Evolutionary conservation across 2,329 filamentous ascomycete genomes (phyloP).

Genomic region (Aquanectria penicillioides): DNA sequence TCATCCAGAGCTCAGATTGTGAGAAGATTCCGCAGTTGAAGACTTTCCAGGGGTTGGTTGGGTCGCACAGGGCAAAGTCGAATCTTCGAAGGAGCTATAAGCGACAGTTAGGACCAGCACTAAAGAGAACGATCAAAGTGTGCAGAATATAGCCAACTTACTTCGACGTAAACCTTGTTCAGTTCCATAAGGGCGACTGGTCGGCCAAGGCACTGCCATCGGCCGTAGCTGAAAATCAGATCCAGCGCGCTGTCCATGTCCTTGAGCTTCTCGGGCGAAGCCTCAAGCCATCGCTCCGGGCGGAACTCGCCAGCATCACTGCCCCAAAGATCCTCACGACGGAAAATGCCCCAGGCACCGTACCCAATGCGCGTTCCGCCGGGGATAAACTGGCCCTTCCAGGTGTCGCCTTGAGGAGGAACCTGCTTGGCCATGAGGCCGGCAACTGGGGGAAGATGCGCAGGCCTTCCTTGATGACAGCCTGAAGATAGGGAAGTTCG

Average conservation of each 20-base stretch:
- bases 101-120: background rate
- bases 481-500: constrained; percentile 55
- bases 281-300: constrained; percentile 52
- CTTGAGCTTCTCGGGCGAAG: constrained; percentile 40
- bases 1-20: constrained; percentile 45
- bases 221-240: constrained; percentile 51
- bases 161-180: constrained; percentile 54
- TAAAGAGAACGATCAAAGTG: no score
- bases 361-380: constrained; percentile 46
- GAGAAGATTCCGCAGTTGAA: constrained; percentile 44
- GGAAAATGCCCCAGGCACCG: constrained; percentile 49
- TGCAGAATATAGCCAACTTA: constrained; percentile 39
- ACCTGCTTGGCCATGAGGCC: constrained; percentile 51
- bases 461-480: constrained; percentile 60
- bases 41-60: constrained; percentile 45
- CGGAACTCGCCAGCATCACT: constrained; percentile 47
- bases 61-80: constrained; percentile 44
- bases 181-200: constrained; percentile 52
- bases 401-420: constrained; percentile 43
- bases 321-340: constrained; percentile 48
- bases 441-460: constrained; percentile 49
- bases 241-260: constrained; percentile 51
- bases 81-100: constrained; percentile 44
- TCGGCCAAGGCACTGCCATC: constrained; percentile 52
- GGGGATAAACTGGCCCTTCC: constrained; percentile 46